Percentiles rank a stretch among this genome's conserved stretches.
Evolutionary conservation across 129 eudicot genomes (phyloP).

Genomic region (Centrapalus pauciflorus): DNA sequence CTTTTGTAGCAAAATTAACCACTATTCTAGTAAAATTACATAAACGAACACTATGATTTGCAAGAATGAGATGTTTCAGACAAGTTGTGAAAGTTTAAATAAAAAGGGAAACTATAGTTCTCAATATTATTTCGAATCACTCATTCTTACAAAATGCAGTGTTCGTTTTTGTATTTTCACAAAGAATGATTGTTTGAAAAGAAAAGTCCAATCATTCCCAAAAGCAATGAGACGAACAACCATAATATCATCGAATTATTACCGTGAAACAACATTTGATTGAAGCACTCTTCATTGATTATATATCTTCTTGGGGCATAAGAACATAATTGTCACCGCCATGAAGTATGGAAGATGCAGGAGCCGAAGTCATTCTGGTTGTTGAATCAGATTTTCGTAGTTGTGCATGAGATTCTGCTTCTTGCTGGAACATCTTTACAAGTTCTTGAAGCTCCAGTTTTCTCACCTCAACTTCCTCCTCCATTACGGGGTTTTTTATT

Average conservation of each 20-base stretch:
- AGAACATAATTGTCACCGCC: conserved; percentile 35
- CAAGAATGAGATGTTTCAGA: background rate
- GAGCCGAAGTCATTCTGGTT: conserved; percentile 7
- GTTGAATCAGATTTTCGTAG: conserved; percentile 39
- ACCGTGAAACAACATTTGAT: background rate
- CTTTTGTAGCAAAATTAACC: too few relatives aligned
- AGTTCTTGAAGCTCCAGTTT: conserved; percentile 57
- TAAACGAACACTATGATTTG: background rate
- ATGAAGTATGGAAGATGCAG: conserved; percentile 18
- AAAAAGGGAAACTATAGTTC: too few relatives aligned
- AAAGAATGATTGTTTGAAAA: background rate
- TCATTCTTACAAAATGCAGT: background rate
- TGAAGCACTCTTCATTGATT: background rate
- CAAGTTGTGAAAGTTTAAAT: background rate
- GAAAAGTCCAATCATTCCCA: background rate
- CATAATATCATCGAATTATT: background rate
- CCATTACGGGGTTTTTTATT: conserved; percentile 40
- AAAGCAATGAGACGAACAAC: background rate
- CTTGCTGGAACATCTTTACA: conserved; percentile 59
- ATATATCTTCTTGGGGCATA: conserved; percentile 31
- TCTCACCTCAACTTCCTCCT: conserved; percentile 53
- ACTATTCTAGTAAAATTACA: background rate
- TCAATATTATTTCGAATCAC: background rate
- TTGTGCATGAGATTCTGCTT: conserved; percentile 66
- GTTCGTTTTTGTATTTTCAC: background rate